Evolutionary conservation across 2,329 filamentous ascomycete genomes (phyloP).

Genomic region (Cordyceps tenuipes): DNA sequence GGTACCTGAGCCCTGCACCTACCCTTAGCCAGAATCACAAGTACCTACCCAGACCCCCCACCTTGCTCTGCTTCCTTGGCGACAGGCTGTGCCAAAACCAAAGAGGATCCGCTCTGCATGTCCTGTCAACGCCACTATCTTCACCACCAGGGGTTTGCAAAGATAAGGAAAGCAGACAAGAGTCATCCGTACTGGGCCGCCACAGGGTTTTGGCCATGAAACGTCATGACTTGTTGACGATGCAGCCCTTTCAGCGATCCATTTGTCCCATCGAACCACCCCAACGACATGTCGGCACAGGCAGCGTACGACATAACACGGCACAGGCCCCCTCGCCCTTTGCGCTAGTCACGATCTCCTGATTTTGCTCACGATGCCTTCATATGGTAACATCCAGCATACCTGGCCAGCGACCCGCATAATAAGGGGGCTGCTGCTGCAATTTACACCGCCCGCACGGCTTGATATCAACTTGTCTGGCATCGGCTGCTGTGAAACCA

Average conservation of each 20-base stretch:
- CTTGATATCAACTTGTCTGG: too few relatives aligned
- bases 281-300: not conserved
- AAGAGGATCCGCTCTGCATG: not conserved
- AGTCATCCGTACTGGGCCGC: too few relatives aligned
- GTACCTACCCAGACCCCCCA: not conserved
- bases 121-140: not conserved
- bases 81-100: not conserved
- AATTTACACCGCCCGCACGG: too few relatives aligned
- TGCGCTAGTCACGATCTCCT: not conserved
- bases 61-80: not conserved
- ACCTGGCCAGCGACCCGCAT: too few relatives aligned
- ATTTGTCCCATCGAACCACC: not conserved
- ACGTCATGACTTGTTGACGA: conserved; percentile 6
- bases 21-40: not conserved
- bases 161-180: not conserved
- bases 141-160: not conserved
- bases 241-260: not conserved
- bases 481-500: too few relatives aligned
- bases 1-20: not conserved
- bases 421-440: too few relatives aligned
- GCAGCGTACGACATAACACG: not conserved
- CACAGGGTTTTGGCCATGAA: not conserved
- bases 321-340: not conserved
- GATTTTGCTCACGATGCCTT: not conserved
- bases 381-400: not conserved